phyloP scores from a whole-genome alignment of 2,329 filamentous ascomycete genomes.

The Colletotrichum sp. region DNA sequence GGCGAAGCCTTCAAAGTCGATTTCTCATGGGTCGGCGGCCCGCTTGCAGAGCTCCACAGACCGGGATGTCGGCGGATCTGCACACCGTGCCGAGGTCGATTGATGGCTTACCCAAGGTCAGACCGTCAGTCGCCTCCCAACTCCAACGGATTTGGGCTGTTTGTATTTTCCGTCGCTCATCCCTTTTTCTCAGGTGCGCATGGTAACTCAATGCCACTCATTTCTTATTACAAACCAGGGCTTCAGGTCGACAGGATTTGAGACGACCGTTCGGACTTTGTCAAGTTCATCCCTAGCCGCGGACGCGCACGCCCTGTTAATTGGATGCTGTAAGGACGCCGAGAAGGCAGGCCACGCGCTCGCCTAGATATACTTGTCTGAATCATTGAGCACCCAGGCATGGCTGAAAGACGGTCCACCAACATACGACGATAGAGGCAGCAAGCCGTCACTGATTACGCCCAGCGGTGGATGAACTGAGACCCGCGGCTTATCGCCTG shows the following conservation, averaged over 20 bases:
- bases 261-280: background rate
- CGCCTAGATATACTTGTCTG: background rate
- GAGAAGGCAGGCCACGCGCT: background rate
- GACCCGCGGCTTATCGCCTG: background rate
- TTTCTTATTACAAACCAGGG: conserved; percentile 10
- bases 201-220: background rate
- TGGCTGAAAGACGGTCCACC: background rate
- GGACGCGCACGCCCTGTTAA: background rate
- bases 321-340: background rate
- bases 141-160: conserved; percentile 13
- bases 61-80: conserved; percentile 4
- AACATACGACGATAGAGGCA: background rate
- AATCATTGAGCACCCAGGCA: background rate
- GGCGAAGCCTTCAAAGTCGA: background rate
- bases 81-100: conserved; percentile 14
- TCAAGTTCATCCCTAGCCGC: background rate
- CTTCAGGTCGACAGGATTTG: background rate
- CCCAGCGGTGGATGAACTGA: background rate
- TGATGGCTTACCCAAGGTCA: background rate
- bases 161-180: background rate
- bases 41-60: background rate
- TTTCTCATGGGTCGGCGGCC: background rate
- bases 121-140: background rate
- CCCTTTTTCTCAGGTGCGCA: background rate
- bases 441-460: background rate